Evolutionary conservation across 2,329 filamentous ascomycete genomes (phyloP).

Genomic region (Geosmithia putterillii): DNA sequence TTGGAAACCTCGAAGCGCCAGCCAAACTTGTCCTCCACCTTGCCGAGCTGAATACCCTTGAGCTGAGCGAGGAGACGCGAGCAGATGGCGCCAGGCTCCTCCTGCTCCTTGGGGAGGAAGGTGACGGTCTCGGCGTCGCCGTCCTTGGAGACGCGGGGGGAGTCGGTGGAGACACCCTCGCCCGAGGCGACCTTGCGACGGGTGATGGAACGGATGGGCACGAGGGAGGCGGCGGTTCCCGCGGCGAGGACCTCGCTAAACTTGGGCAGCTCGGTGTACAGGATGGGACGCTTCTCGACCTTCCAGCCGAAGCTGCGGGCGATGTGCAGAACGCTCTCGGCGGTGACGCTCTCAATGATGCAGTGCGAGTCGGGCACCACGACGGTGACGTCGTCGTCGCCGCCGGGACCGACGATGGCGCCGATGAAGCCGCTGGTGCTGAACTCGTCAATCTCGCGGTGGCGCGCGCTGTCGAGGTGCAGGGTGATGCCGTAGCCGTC

Average conservation of each 20-base stretch:
- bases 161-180: slow-evolving; percentile 15
- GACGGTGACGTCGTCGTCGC: slow-evolving; percentile 50
- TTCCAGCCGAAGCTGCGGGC: slow-evolving; percentile 71
- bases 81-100: slow-evolving; percentile 64
- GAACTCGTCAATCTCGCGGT: slow-evolving; percentile 88
- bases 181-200: slow-evolving; percentile 30
- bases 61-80: slow-evolving; percentile 61
- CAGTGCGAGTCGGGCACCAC: slow-evolving; percentile 76
- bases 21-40: slow-evolving; percentile 61
- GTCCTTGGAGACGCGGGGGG: slow-evolving; percentile 22
- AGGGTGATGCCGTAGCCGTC: slow-evolving; percentile 89
- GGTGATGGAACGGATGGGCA: slow-evolving; percentile 86
- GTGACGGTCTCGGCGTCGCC: slow-evolving; percentile 34
- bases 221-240: slow-evolving; percentile 80
- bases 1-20: slow-evolving; percentile 47
- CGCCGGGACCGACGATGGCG: slow-evolving; percentile 42
- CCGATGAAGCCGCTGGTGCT: slow-evolving; percentile 91
- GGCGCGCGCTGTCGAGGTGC: slow-evolving; percentile 75
- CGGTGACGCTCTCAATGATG: slow-evolving; percentile 80
- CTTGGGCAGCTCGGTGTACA: slow-evolving; percentile 41
- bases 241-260: slow-evolving; percentile 75
- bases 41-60: slow-evolving; percentile 77
- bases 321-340: slow-evolving; percentile 65
- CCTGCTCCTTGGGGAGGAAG: slow-evolving; percentile 40
- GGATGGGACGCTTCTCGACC: slow-evolving; percentile 64